These are phyloP conservation scores for Bruguiera hainesii DNA, from an alignment of 441 rosid species.

Conservation along the genomic window DNA sequence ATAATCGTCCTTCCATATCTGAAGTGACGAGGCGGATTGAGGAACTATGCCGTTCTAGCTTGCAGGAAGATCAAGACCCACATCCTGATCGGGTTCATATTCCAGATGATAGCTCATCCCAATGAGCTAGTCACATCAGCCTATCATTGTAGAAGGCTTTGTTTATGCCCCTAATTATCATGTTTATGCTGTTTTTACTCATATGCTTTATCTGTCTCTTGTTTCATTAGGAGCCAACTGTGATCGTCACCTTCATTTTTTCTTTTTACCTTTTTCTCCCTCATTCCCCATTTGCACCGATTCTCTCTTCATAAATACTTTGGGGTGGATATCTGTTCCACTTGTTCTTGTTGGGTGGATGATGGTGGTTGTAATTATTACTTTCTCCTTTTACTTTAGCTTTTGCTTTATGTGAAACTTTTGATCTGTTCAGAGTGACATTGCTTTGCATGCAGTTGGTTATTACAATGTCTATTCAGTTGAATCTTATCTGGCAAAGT, in stretches of 20 bases:
- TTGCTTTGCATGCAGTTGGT: conserved; percentile 13
- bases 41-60: conserved; percentile 43
- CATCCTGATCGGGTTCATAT: conserved; percentile 34
- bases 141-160: conserved; percentile 12
- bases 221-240: conserved; percentile 26
- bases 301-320: conserved; percentile 10
- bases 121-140: conserved; percentile 18
- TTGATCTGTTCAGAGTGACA: conserved; percentile 25
- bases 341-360: conserved; percentile 34
- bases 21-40: conserved; percentile 61
- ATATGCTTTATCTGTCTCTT: conserved; percentile 21
- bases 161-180: conserved; percentile 22
- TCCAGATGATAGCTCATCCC: conserved; percentile 27
- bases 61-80: conserved; percentile 27
- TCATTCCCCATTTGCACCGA: conserved; percentile 14
- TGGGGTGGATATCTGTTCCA: conserved; percentile 28
- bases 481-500: conserved; percentile 12
- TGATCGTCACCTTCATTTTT: not conserved
- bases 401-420: conserved; percentile 37
- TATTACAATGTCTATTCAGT: conserved; percentile 13
- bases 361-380: conserved; percentile 44
- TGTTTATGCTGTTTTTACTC: conserved; percentile 21
- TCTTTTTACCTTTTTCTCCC: not conserved
- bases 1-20: conserved; percentile 68
- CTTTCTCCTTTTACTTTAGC: conserved; percentile 17